Evolutionary conservation across 1,284 basidiomycete species (phyloP), one percentile per base, ranked within the genome.

Genomic region (Fomitopsis palustris): DNA sequence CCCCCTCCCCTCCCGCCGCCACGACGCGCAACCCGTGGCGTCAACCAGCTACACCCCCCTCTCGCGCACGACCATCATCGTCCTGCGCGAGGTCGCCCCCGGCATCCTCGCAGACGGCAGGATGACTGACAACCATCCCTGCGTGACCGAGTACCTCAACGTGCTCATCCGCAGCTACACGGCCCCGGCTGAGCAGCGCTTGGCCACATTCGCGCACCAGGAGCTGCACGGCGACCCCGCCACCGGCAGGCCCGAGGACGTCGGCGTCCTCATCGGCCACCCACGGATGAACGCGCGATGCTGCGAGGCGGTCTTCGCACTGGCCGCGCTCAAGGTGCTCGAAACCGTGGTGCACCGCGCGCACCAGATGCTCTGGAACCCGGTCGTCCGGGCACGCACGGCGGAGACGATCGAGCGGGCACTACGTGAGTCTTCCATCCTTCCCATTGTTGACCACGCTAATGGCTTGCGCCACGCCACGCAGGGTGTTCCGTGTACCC

Each of bases 351-450:
- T 53, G 5, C 65, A 69, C 47, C 62, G 61, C 17, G 65, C 65
- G 21, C 69, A 70, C 49, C 67, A 66, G 37, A 59, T 65, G 3
- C 56, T 70, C 47, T 70, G 69, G 69, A 66, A 62, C 35, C 60
- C 60, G 43, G 61, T 62, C 27, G 54, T 59, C 43, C 60, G 62
- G 25, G 39, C 39, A 10, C 62, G 63, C 21, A 70, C 68, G 25
- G 66, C 66, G 12, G 56, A 62, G 54, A 60, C 63, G 42, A 62
- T 70, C 21, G 56, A 69, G 21, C 8, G 37, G 37, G 27, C 25
- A n/a, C 16, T 23, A 10, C 25, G 53, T 54, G 19, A 21, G 53
- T 54, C 33, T 19, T 7, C 21, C 9, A 2, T 25, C n/a, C 21
- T 14, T 4, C 7, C 23, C 52, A 21, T 19, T 37, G 2, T 25